phyloP scores from a whole-genome alignment of 495 filamentous ascomycete species.

The Rusavskia elegans region DNA sequence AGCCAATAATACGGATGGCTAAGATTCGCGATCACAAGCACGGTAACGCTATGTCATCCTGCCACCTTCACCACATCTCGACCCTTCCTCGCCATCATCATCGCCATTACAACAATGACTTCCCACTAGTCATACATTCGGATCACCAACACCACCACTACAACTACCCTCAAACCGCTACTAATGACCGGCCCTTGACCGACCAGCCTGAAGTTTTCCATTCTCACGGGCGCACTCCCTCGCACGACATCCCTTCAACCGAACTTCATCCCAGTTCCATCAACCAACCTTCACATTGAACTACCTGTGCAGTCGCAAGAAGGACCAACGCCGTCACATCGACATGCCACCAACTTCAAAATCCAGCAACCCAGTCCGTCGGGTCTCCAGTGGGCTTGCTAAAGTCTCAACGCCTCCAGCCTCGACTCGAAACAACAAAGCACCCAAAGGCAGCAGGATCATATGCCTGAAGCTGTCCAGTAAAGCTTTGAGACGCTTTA shows the following conservation, averaged over 20 bases:
- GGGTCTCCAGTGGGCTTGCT: conserved; percentile 9
- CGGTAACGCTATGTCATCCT: conserved; percentile 1
- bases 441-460: conserved; percentile 30
- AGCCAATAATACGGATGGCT: no score
- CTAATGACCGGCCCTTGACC: neutral
- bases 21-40: neutral
- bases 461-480: conserved; percentile 39
- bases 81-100: neutral
- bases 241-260: neutral
- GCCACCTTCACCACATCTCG: conserved; percentile 3
- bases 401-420: conserved; percentile 17
- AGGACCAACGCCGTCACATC: neutral
- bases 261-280: neutral
- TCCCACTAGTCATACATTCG: neutral
- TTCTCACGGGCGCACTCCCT: neutral
- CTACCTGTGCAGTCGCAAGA: no score
- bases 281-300: neutral
- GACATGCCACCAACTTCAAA: conserved; percentile 10
- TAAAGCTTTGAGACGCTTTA: conserved; percentile 30
- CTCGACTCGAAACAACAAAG: conserved; percentile 13
- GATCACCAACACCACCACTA: neutral
- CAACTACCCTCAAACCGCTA: neutral
- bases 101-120: neutral
- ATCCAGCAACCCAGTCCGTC: conserved; percentile 2
- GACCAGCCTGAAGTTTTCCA: neutral